These are phyloP conservation scores for Monosporascus sp. DNA, from an alignment of 2,329 filamentous ascomycete species.

Conservation along the genomic window DNA sequence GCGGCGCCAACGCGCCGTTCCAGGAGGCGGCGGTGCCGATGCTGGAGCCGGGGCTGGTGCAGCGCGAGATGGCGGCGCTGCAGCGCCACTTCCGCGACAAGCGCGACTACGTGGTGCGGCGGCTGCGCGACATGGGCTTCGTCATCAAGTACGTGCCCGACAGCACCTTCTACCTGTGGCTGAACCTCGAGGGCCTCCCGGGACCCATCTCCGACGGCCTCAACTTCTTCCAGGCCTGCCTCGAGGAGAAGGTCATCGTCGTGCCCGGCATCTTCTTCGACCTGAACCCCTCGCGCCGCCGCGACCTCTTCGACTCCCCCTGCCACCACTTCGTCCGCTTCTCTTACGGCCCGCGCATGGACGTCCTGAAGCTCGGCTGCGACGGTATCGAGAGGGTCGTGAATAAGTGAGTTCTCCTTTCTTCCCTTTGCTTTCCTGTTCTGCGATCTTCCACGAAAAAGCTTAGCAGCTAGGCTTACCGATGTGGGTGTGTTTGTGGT, in stretches of 20 bases:
- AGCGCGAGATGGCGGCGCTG: conserved; percentile 80
- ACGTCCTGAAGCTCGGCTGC: conserved; percentile 69
- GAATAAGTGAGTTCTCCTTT: conserved; percentile 51
- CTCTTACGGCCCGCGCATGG: conserved; percentile 79
- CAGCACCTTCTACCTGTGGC: conserved; percentile 88
- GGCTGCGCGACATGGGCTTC: conserved; percentile 83
- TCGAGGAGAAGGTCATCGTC: conserved; percentile 92
- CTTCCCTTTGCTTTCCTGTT: neutral
- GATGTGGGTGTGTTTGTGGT: neutral
- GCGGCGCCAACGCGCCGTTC: conserved; percentile 91
- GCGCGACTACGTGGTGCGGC: conserved; percentile 81
- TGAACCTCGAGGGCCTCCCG: conserved; percentile 63
- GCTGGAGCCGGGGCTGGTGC: conserved; percentile 81
- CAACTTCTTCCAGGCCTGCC: conserved; percentile 93
- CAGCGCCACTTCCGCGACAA: conserved; percentile 87
- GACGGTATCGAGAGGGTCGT: conserved; percentile 83
- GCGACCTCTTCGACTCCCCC: conserved; percentile 89
- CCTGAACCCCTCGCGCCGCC: conserved; percentile 80
- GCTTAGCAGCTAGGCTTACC: neutral
- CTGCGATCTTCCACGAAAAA: neutral
- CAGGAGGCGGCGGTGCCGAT: conserved; percentile 89
- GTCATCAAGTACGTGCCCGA: conserved; percentile 77
- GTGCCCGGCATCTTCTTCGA: conserved; percentile 98
- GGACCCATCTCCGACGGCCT: conserved; percentile 84
- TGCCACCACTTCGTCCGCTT: conserved; percentile 89